Base-by-base conservation (phyloP, 441 rosid species). In the Pelargonium fulgidum region DNA sequence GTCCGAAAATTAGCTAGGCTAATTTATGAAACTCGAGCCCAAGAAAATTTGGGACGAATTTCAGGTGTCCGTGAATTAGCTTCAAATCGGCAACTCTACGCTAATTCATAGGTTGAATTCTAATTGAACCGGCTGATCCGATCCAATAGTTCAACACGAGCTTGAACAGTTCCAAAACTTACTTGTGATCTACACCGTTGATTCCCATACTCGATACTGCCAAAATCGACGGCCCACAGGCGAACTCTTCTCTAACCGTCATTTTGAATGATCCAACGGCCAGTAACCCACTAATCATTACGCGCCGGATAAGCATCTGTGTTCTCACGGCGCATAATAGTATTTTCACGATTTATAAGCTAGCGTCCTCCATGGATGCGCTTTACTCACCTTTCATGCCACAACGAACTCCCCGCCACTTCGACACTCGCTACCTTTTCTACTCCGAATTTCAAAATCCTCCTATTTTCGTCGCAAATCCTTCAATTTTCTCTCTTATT, bases 311-410 rank as follows among this genome's bases (percentile, higher is more conserved):
- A 76, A 74, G 33, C 14, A 63, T 2, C 7, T 39, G 41, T 44
- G 33, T 19, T 14, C 72, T 50, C 7, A 8, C 24, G 71, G 88
- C 79, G 80, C 78, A 77, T 12, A 77, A 66, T 86, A 83, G 90
- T 70, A 17, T 4, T 7, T 17, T 67, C 36, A 62, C 69, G 39
- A 14, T 66, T 41, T 47, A 48, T 81, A 52, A 59, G 72, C 77
- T 74, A 78, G 76, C 81, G 71, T 74, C 81, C 77, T 68, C 83
- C 64, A 17, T 3, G 71, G 77, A 79, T 81, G 83, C 83, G 83
- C 83, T 69, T 76, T 82, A 77, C 77, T 75, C 84, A 16, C 70
- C 76, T 83, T 72, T 62, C 42, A 20, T 64, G 36, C 62, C 8
- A 22, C 24, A 22, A 42, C 59, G 59, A 29, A 29, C 54, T 67